Evolutionary conservation across 2,329 filamentous ascomycete genomes (phyloP).

Genomic region (Colletotrichum australisinense): DNA sequence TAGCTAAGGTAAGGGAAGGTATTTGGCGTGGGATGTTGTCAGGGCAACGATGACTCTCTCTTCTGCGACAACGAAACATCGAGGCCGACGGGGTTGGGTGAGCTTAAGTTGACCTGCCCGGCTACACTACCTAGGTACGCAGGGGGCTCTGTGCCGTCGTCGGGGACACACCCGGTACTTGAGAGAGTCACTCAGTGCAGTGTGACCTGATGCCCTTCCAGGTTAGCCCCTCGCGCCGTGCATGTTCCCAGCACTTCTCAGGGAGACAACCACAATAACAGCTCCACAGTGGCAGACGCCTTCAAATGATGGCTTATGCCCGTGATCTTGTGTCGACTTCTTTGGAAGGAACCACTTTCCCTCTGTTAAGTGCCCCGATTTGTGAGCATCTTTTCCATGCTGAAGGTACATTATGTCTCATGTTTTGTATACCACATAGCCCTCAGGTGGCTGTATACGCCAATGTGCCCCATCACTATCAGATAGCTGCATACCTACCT

Average conservation of each 20-base stretch:
- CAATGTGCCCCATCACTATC: neutral
- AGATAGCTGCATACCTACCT: neutral
- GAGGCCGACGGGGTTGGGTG: neutral
- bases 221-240: neutral
- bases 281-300: neutral
- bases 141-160: neutral
- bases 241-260: no score
- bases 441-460: neutral
- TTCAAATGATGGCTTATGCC: neutral
- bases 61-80: conserved; percentile 8
- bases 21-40: conserved; percentile 32
- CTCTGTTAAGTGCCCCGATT: no score
- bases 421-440: no score
- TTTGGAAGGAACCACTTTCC: neutral
- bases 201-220: neutral
- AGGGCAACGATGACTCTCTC: conserved; percentile 29
- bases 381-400: no score
- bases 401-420: no score
- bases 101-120: neutral
- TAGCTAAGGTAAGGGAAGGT: neutral
- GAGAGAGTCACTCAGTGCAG: neutral
- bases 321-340: neutral
- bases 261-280: neutral
- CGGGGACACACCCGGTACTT: neutral
- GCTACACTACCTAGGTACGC: neutral